Evolutionary conservation across 2,329 filamentous ascomycete genomes (phyloP).

Genomic region (Aspergillus aculeatinus): DNA sequence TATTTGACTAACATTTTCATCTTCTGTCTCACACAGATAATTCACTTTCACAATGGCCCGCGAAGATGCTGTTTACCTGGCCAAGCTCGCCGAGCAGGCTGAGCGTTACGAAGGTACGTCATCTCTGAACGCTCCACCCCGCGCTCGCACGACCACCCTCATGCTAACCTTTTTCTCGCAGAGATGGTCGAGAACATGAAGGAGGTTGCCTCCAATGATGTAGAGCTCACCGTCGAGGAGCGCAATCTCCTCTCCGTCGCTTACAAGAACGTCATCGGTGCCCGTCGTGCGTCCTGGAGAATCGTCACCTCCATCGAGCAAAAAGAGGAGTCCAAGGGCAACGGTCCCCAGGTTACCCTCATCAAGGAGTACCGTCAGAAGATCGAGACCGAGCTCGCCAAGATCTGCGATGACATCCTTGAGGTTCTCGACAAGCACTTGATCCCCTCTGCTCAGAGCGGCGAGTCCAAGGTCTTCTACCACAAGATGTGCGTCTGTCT

Average conservation of each 20-base stretch:
- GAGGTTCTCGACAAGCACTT: constrained; percentile 91
- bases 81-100: constrained; percentile 99
- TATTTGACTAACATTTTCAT: constrained; percentile 7
- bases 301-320: constrained; percentile 98
- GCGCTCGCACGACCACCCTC: constrained; percentile 1
- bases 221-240: constrained; percentile 86
- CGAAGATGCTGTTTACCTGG: constrained; percentile 98
- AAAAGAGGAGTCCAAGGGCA: constrained; percentile 99
- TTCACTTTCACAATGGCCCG: constrained; percentile 79
- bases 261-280: constrained; percentile 99
- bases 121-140: constrained; percentile 18
- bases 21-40: constrained; percentile 22
- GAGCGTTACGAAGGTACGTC: constrained; percentile 98
- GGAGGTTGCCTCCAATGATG: constrained; percentile 85
- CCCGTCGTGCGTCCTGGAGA: constrained; percentile 95
- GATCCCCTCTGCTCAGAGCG: constrained; percentile 89
- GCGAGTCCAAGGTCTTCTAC: constrained; percentile 99
- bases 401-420: constrained; percentile 97
- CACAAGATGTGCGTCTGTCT: constrained; percentile 85
- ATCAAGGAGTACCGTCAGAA: constrained; percentile 99
- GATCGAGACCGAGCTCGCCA: constrained; percentile 94
- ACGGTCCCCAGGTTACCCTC: constrained; percentile 80
- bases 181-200: constrained; percentile 99
- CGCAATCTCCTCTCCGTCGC: constrained; percentile 95
- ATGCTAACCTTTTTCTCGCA: constrained; percentile 44